These are phyloP conservation scores for Oryza coarctata DNA, from an alignment of 176 grass and related monocot species.

Conservation along the genomic window DNA sequence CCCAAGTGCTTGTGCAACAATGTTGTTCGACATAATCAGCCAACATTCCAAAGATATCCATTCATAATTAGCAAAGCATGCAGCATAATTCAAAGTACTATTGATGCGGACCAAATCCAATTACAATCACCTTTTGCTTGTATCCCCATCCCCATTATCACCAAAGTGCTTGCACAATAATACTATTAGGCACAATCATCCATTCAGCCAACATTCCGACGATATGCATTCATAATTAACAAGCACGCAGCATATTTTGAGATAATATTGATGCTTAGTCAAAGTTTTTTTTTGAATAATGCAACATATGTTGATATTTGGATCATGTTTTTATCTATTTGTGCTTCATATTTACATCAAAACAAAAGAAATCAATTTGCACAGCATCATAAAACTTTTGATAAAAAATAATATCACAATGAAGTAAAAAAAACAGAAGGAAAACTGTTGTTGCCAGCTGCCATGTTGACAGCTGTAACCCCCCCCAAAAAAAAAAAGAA, in stretches of 20 bases:
- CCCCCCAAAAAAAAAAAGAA: too few species aligned
- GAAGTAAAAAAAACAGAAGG: too few species aligned
- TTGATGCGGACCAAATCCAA: not conserved
- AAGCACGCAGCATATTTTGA: too few species aligned
- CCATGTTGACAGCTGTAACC: too few species aligned
- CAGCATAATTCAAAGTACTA: not conserved
- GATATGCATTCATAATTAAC: too few species aligned
- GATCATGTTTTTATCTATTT: not conserved
- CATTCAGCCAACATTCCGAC: too few species aligned
- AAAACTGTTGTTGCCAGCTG: too few species aligned
- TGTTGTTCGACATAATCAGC: not conserved
- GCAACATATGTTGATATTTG: not conserved
- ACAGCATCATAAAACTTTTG: not conserved
- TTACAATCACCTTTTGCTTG: not conserved
- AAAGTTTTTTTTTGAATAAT: not conserved
- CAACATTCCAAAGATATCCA: not conserved
- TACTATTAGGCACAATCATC: not conserved
- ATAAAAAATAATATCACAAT: too few species aligned
- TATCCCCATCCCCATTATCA: not conserved
- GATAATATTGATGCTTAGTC: not conserved
- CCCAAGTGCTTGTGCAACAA: not conserved
- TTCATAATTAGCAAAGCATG: not conserved
- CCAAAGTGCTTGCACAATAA: not conserved
- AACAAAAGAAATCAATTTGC: not conserved
- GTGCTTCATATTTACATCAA: constrained; percentile 16